Conservation (phyloP, 805 yeast genomes). For the Candida nonsorbophila region DNA sequence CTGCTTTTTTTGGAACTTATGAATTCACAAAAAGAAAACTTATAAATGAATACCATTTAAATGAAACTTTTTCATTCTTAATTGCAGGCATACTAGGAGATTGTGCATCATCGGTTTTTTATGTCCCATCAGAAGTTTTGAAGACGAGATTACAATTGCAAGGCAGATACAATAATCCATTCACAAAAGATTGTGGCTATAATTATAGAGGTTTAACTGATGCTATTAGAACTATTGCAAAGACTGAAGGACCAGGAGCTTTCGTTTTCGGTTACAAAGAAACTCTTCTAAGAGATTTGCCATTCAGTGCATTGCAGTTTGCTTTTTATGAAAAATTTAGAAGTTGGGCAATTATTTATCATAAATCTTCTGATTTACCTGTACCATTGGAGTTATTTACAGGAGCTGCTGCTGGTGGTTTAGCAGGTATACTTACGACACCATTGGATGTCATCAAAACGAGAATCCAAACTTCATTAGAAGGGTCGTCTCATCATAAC, state of each 20-base stretch:
- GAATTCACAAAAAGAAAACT: slow-evolving; percentile 72
- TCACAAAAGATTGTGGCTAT: slow-evolving; percentile 70
- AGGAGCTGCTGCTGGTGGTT: slow-evolving; percentile 95
- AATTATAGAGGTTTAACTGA: slow-evolving; percentile 72
- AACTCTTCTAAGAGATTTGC: slow-evolving; percentile 85
- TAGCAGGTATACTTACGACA: slow-evolving; percentile 85
- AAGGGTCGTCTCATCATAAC: slow-evolving; percentile 6
- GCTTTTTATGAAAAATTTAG: slow-evolving; percentile 90
- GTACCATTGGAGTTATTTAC: slow-evolving; percentile 65
- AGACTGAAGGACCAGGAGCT: slow-evolving; percentile 68
- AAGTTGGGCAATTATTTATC: slow-evolving; percentile 46
- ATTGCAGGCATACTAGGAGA: slow-evolving; percentile 93
- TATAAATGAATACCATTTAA: slow-evolving; percentile 56
- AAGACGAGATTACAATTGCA: slow-evolving; percentile 92
- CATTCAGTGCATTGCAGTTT: slow-evolving; percentile 93
- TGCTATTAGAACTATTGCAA: slow-evolving; percentile 62
- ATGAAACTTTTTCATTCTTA: slow-evolving; percentile 77
- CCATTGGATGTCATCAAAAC: slow-evolving; percentile 92
- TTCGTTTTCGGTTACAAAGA: slow-evolving; percentile 92
- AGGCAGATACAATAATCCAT: slow-evolving; percentile 77
- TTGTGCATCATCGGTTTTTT: slow-evolving; percentile 77
- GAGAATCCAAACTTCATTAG: slow-evolving; percentile 84
- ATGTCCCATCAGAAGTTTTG: slow-evolving; percentile 93
- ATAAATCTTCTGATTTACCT: slow-evolving; percentile 41
- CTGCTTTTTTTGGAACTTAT: slow-evolving; percentile 89